Percentiles rank a stretch among this genome's conserved stretches.
Conservation (phyloP, 1,284 basidiomycete genomes). For the Grifola frondosa region DNA sequence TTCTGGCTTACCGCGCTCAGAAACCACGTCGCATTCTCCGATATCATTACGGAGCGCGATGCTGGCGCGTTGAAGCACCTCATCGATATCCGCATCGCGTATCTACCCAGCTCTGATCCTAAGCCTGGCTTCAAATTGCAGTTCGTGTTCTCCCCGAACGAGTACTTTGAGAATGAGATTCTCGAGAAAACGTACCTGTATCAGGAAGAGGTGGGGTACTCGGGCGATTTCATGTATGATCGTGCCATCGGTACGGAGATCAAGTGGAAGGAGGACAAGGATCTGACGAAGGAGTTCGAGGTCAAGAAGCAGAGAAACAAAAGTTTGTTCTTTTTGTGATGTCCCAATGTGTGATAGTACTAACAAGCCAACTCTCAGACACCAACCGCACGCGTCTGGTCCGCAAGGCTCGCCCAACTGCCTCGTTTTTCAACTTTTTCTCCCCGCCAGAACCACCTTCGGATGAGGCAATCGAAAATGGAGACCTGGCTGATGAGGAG, state of each 20-base stretch:
- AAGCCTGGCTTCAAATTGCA: conserved; percentile 91
- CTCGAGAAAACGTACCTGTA: conserved; percentile 96
- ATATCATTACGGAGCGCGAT: conserved; percentile 93
- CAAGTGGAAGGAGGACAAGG: conserved; percentile 98
- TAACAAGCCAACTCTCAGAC: conserved; percentile 57
- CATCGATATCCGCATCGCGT: conserved; percentile 66
- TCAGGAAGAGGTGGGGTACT: conserved; percentile 90
- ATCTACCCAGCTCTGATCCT: conserved; percentile 61
- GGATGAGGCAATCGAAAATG: conserved; percentile 70
- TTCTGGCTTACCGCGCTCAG: conserved; percentile 98
- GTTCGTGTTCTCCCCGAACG: conserved; percentile 84
- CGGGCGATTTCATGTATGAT: conserved; percentile 95
- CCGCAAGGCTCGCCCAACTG: conserved; percentile 83
- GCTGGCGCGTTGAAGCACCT: conserved; percentile 74
- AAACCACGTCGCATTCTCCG: conserved; percentile 86
- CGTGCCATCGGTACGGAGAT: conserved; percentile 88
- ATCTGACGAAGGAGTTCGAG: conserved; percentile 96
- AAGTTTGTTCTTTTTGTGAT: conserved; percentile 48
- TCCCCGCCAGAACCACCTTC: conserved; percentile 77
- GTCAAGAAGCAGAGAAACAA: conserved; percentile 99
- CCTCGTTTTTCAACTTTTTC: conserved; percentile 99
- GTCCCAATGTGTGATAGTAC: too few relatives aligned
- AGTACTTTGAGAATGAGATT: conserved; percentile 83
- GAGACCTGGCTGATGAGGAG: conserved; percentile 82
- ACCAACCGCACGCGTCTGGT: conserved; percentile 93